phyloP scores from a whole-genome alignment of 2,329 filamentous ascomycete species.

The Westerdykella aurantiaca region DNA sequence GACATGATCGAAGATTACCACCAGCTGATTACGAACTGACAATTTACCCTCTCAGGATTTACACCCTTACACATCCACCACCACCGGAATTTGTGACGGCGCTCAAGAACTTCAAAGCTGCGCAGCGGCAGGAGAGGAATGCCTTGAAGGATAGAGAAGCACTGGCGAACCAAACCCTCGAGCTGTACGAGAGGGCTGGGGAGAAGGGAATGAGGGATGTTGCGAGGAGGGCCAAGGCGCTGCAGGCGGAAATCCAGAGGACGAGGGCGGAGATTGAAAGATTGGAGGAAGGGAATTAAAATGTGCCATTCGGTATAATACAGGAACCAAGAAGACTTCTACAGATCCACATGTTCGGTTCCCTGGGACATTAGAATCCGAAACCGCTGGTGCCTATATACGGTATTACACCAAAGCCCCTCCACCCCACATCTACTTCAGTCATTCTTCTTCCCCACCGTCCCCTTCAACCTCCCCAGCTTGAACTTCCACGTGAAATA shows the following conservation, averaged over 20 bases:
- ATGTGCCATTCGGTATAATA: too few species aligned
- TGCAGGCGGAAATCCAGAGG: conserved; percentile 31
- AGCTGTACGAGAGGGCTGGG: conserved; percentile 32
- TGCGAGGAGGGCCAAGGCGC: conserved; percentile 35
- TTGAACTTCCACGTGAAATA: conserved; percentile 50
- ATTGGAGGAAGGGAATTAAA: conserved; percentile 16
- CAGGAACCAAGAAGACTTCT: too few species aligned
- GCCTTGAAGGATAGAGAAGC: conserved; percentile 27
- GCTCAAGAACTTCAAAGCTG: conserved; percentile 28
- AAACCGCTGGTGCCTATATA: too few species aligned
- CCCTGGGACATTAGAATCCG: too few species aligned
- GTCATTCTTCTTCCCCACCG: conserved; percentile 29
- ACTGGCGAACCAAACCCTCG: conserved; percentile 30
- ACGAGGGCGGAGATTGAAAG: conserved; percentile 27
- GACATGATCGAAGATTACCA: background rate
- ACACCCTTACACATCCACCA: conserved; percentile 23
- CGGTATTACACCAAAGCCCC: too few species aligned
- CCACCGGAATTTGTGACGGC: conserved; percentile 22
- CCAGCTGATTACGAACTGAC: background rate
- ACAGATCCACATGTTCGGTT: too few species aligned
- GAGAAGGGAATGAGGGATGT: conserved; percentile 37
- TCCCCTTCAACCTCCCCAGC: conserved; percentile 43
- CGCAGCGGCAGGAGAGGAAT: conserved; percentile 24
- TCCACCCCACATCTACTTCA: background rate
- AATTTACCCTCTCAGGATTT: conserved; percentile 12